Evolutionary conservation across 2,329 filamentous ascomycete genomes (phyloP).

Genomic region (Sphaerostilbella broomeana): DNA sequence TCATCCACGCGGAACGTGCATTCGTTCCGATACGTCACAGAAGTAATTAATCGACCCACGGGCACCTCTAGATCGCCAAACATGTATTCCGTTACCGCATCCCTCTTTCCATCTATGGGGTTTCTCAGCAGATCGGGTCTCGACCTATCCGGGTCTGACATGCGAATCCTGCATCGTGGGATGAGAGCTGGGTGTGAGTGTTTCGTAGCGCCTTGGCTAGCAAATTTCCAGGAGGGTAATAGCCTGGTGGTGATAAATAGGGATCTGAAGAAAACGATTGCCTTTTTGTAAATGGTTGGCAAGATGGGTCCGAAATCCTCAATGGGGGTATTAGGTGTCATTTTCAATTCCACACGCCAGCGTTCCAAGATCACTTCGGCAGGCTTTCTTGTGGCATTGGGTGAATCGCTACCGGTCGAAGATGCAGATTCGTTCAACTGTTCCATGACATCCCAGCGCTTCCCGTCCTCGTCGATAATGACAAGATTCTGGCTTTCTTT

Average conservation of each 20-base stretch:
- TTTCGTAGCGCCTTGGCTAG: conserved; percentile 65
- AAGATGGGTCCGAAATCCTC: conserved; percentile 58
- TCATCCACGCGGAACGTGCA: conserved; percentile 90
- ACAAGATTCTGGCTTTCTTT: conserved; percentile 82
- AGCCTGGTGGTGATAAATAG: conserved; percentile 77
- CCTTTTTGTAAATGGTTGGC: conserved; percentile 93
- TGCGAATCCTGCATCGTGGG: conserved; percentile 73
- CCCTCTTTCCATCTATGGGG: conserved; percentile 31
- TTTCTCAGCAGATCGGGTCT: conserved; percentile 58
- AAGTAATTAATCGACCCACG: conserved; percentile 73
- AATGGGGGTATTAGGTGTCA: conserved; percentile 38
- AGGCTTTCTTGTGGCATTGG: conserved; percentile 38
- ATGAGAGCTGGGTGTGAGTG: conserved; percentile 60
- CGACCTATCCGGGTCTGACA: conserved; percentile 48
- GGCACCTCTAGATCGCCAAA: conserved; percentile 84
- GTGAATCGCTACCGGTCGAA: conserved; percentile 41
- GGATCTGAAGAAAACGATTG: conserved; percentile 87
- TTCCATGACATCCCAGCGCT: conserved; percentile 86
- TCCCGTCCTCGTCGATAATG: conserved; percentile 79
- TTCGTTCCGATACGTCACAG: conserved; percentile 78
- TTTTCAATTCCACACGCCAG: conserved; percentile 78
- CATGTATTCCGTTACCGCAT: conserved; percentile 61
- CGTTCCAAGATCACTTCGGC: conserved; percentile 82
- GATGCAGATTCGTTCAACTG: conserved; percentile 61
- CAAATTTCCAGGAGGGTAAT: conserved; percentile 80